phyloP scores from a whole-genome alignment of 2,329 filamentous ascomycete genomes.

The Fusarium floridanum region DNA sequence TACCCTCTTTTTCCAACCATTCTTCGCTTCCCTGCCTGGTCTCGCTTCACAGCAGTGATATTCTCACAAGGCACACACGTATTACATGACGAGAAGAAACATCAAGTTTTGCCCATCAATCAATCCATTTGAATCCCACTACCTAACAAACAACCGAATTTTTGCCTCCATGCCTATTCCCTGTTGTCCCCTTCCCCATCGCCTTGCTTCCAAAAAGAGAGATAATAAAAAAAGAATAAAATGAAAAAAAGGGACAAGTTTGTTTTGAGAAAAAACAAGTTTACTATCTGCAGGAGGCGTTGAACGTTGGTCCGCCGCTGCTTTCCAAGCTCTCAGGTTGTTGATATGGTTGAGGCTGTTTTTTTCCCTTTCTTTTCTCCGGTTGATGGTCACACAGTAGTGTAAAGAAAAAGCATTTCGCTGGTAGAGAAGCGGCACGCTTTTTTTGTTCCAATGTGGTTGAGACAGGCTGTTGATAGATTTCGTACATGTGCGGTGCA shows the following conservation, averaged over 20 bases:
- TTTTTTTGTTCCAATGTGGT: conserved; percentile 21
- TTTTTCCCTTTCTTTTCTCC: conserved; percentile 3
- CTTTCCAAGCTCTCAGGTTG: conserved; percentile 32
- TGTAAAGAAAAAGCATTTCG: conserved; percentile 13
- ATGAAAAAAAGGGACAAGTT: not conserved
- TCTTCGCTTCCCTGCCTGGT: not conserved
- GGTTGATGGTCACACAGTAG: conserved; percentile 38
- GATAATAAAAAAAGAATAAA: not conserved
- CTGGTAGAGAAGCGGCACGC: not conserved
- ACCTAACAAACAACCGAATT: conserved; percentile 42
- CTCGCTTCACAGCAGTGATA: not conserved
- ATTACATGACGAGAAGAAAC: not conserved
- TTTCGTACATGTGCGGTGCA: conserved; percentile 39
- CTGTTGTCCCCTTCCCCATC: conserved; percentile 37
- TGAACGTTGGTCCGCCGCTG: conserved; percentile 13
- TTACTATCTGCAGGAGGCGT: conserved; percentile 34
- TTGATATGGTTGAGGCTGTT: conserved; percentile 14
- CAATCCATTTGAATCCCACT: conserved; percentile 42
- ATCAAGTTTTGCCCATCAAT: conserved; percentile 30
- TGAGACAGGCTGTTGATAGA: conserved; percentile 29
- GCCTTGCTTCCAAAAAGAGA: conserved; percentile 43
- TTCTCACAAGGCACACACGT: not conserved
- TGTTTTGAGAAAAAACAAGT: conserved; percentile 28
- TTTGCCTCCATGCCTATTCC: conserved; percentile 44
- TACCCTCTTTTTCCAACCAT: not conserved